Base-by-base conservation (phyloP, 139 green algal species). In the Chlorokybus atmophyticus region DNA sequence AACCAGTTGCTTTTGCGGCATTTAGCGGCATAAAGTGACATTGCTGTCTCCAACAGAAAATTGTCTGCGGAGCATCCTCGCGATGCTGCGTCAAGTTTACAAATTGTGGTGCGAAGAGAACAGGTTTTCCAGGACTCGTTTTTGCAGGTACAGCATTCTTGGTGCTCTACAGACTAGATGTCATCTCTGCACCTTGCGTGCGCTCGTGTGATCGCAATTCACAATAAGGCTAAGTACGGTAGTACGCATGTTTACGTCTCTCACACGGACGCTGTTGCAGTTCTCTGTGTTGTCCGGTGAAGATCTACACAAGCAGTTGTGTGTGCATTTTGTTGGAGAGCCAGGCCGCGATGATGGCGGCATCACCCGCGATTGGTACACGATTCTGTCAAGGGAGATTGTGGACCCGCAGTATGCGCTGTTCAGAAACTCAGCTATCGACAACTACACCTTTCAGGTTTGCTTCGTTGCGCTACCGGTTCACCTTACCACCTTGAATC, bases 41-140 rank as follows among this genome's bases (percentile, higher is more conserved):
- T n/a, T n/a, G n/a, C n/a, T n/a, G n/a, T n/a, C n/a, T n/a, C n/a
- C n/a, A n/a, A n/a, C n/a, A n/a, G n/a, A n/a, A n/a, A n/a, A n/a
- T n/a, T n/a, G n/a, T n/a, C n/a, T n/a, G n/a, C n/a, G n/a, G n/a
- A n/a, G n/a, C n/a, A n/a, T n/a, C n/a, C n/a, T n/a, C n/a, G n/a
- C n/a, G n/a, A n/a, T n/a, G n/a, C n/a, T n/a, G n/a, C n/a, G n/a
- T n/a, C n/a, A n/a, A n/a, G n/a, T n/a, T n/a, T n/a, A n/a, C n/a
- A 83, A 17, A 69, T 95, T 39, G 53, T 68, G 8, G 79, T 95
- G 5, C 76, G 83, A 27, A 77, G 88, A 40, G 75, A 82, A 40
- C 80, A 87, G 59, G 79, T 93, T 38, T 93, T 96, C 60, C 79
- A 93, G 70, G 88, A 96, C 79, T 85, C 67, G 31, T 96, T 92